Conservation (phyloP, 2,329 filamentous ascomycete genomes). For the Cucurbitaria berberidis region DNA sequence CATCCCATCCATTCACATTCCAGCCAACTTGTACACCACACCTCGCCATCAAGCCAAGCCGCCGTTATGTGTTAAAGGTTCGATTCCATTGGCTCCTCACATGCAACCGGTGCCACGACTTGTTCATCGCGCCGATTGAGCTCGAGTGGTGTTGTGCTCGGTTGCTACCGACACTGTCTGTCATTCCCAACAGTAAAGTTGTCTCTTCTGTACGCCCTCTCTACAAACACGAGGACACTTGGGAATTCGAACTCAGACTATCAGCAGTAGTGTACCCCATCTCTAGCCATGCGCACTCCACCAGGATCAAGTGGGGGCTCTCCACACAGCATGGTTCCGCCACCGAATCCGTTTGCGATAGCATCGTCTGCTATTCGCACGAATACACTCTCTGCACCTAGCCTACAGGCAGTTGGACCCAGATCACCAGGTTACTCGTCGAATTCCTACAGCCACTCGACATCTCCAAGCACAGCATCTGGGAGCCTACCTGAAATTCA, state of each 20-base stretch:
- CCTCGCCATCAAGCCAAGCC: slow-evolving; percentile 24
- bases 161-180: slow-evolving; percentile 41
- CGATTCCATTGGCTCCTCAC: slow-evolving; percentile 33
- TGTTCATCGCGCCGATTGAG: slow-evolving; percentile 34
- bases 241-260: background rate
- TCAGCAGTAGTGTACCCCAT: slow-evolving; percentile 15
- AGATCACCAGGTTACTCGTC: slow-evolving; percentile 43
- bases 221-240: slow-evolving; percentile 13
- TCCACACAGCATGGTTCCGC: slow-evolving; percentile 42
- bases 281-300: slow-evolving; percentile 37
- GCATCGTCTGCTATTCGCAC: slow-evolving; percentile 31
- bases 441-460: slow-evolving; percentile 42
- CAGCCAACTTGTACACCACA: slow-evolving; percentile 14
- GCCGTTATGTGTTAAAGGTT: slow-evolving; percentile 31
- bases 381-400: slow-evolving; percentile 37
- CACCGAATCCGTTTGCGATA: slow-evolving; percentile 41
- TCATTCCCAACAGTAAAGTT: slow-evolving; percentile 34
- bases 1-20: slow-evolving; percentile 16
- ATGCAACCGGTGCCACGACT: slow-evolving; percentile 17
- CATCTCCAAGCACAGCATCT: slow-evolving; percentile 45
- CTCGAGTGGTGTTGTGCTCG: slow-evolving; percentile 38
- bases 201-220: background rate
- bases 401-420: slow-evolving; percentile 32
- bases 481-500: slow-evolving; percentile 40
- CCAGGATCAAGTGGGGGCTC: slow-evolving; percentile 41